Percentiles rank a stretch among this genome's conserved stretches.
phyloP scores from a whole-genome alignment of 441 rosid genomes.

The Cnidoscolus chayamansa region DNA sequence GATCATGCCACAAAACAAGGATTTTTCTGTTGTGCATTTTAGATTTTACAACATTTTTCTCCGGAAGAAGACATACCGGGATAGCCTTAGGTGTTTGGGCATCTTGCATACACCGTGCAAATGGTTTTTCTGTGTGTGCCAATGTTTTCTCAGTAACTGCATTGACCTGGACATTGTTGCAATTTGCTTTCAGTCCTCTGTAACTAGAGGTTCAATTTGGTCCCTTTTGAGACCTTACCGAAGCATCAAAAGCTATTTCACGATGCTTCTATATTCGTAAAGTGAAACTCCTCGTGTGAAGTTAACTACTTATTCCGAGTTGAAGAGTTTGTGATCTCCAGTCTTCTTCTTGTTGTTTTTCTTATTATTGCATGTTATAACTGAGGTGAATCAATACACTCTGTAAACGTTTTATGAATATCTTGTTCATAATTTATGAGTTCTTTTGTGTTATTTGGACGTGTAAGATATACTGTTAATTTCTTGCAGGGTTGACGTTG shows the following conservation, averaged over 20 bases:
- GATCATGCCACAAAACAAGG: neutral
- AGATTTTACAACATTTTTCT: no score
- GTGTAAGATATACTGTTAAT: constrained; percentile 12
- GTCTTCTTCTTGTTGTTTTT: no score
- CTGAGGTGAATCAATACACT: neutral
- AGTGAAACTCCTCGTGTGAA: no score
- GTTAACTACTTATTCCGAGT: no score
- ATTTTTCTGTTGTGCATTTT: no score
- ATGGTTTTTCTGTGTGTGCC: no score
- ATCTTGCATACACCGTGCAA: neutral
- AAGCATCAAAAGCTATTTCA: no score
- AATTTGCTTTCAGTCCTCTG: no score
- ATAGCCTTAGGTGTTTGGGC: neutral
- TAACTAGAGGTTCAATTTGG: no score
- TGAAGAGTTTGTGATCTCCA: neutral
- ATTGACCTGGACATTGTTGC: neutral
- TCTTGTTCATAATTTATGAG: neutral
- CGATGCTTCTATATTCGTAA: no score
- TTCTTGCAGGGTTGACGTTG: constrained; percentile 46
- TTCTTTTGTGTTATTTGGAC: constrained; percentile 18
- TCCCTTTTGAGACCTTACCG: no score
- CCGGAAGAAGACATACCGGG: no score
- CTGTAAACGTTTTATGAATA: neutral
- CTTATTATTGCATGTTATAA: neutral
- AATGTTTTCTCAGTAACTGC: neutral